Evolutionary conservation across 768 basidiomycete genomes (phyloP).

Genomic region (Calocybe indica): DNA sequence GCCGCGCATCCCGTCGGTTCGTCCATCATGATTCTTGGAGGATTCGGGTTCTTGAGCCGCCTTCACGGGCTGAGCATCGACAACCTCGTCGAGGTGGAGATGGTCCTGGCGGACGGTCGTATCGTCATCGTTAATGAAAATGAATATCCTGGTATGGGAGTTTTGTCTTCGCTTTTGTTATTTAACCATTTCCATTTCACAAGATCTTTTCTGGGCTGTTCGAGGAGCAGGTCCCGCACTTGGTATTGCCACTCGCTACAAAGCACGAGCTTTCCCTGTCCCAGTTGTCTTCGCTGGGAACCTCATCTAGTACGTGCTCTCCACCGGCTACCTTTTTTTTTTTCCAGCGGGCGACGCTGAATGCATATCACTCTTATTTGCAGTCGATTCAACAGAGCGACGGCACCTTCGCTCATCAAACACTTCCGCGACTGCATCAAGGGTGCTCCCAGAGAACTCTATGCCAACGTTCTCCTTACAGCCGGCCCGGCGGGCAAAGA

Average conservation of each 20-base stretch:
- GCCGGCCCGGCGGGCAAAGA: conserved; percentile 82
- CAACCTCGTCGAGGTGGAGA: conserved; percentile 86
- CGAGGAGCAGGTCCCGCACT: conserved; percentile 80
- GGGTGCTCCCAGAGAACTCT: conserved; percentile 79
- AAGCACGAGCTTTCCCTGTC: conserved; percentile 82
- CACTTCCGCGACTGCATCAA: conserved; percentile 95
- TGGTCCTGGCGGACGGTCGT: conserved; percentile 87
- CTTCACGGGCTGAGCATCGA: conserved; percentile 85
- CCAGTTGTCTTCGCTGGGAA: conserved; percentile 92
- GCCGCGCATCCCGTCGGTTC: conserved; percentile 78
- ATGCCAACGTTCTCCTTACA: conserved; percentile 86
- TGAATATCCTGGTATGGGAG: conserved; percentile 55
- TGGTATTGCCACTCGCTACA: conserved; percentile 86
- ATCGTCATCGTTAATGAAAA: conserved; percentile 73
- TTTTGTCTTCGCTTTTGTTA: not conserved
- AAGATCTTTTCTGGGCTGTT: conserved; percentile 86
- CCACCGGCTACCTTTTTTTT: conserved; percentile 1
- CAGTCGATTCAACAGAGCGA: conserved; percentile 85
- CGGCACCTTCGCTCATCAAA: conserved; percentile 81
- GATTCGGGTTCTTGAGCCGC: conserved; percentile 84
- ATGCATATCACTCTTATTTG: conserved; percentile 6
- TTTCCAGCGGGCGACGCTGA: conserved; percentile 1
- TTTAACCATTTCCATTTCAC: not conserved
- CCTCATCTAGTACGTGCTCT: conserved; percentile 70
- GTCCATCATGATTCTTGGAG: conserved; percentile 77